These are phyloP conservation scores for Mortierella sp. DNA, from an alignment of 371 early-diverging fungal genomes.

Conservation along the genomic window DNA sequence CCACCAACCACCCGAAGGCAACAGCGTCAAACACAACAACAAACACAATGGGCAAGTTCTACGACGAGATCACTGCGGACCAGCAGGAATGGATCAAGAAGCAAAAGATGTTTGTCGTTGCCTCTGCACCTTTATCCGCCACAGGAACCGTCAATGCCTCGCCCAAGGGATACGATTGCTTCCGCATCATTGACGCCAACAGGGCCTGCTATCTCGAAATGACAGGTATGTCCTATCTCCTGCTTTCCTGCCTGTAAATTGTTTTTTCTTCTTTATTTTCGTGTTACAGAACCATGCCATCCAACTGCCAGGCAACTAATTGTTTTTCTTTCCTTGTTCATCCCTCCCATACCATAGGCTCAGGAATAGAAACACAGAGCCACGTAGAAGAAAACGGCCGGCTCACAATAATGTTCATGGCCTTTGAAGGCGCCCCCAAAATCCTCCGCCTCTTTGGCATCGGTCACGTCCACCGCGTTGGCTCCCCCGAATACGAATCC, in stretches of 20 bases:
- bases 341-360: slow-evolving; percentile 28
- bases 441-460: slow-evolving; percentile 63
- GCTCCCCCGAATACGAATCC: slow-evolving; percentile 46
- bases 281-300: neutral
- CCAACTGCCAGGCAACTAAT: neutral
- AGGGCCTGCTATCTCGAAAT: slow-evolving; percentile 61
- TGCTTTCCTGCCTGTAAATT: neutral
- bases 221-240: slow-evolving; percentile 41
- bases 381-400: slow-evolving; percentile 65
- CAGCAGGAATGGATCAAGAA: slow-evolving; percentile 60
- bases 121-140: slow-evolving; percentile 57
- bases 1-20: neutral
- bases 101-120: slow-evolving; percentile 65
- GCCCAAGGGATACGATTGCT: slow-evolving; percentile 64
- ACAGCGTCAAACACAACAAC: neutral
- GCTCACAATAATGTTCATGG: slow-evolving; percentile 65
- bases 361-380: slow-evolving; percentile 65
- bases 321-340: neutral
- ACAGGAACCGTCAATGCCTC: slow-evolving; percentile 63
- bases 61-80: slow-evolving; percentile 2
- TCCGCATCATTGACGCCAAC: slow-evolving; percentile 54
- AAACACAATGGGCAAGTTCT: slow-evolving; percentile 17
- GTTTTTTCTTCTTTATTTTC: neutral
- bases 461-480: slow-evolving; percentile 55
- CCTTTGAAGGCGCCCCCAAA: slow-evolving; percentile 64